A percentile compares a stretch with the other conserved stretches of the same genome.
Evolutionary conservation across 2,329 filamentous ascomycete species (phyloP).

Genomic region (Capronia coronata): DNA sequence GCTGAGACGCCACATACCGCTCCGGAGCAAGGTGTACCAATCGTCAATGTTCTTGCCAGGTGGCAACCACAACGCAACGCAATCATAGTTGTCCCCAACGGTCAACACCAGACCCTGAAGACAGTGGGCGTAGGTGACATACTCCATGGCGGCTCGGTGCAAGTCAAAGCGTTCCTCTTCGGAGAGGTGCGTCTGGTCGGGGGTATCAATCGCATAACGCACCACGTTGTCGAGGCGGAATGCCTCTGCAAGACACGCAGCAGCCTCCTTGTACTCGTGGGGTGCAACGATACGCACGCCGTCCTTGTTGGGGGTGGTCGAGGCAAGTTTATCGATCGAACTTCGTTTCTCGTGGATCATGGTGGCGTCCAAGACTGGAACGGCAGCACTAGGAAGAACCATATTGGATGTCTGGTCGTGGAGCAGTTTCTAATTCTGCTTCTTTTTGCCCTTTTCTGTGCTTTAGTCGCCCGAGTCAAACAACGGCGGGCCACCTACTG

Average conservation of each 20-base stretch:
- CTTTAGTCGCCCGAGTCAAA: slow-evolving; percentile 21
- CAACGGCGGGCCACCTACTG: slow-evolving; percentile 24
- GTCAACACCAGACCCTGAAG: slow-evolving; percentile 67
- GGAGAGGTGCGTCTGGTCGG: slow-evolving; percentile 57
- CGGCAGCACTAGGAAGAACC: slow-evolving; percentile 26
- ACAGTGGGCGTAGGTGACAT: slow-evolving; percentile 68
- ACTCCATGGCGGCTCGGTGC: slow-evolving; percentile 70
- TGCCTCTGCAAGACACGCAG: slow-evolving; percentile 65
- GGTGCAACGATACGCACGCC: slow-evolving; percentile 58
- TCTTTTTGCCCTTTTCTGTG: slow-evolving; percentile 3
- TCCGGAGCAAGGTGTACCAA: slow-evolving; percentile 63
- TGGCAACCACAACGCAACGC: slow-evolving; percentile 73
- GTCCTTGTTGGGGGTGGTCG: slow-evolving; percentile 41
- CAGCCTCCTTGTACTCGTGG: slow-evolving; percentile 64
- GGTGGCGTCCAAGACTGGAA: slow-evolving; percentile 25
- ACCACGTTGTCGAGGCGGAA: slow-evolving; percentile 70
- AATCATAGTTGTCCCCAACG: slow-evolving; percentile 68
- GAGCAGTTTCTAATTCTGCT: slow-evolving; percentile 13
- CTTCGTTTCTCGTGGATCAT: slow-evolving; percentile 25
- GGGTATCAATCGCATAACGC: slow-evolving; percentile 61
- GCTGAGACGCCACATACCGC: slow-evolving; percentile 69
- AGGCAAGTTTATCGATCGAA: slow-evolving; percentile 14
- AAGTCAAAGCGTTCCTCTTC: slow-evolving; percentile 67
- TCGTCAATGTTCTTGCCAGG: slow-evolving; percentile 68
- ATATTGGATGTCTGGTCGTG: slow-evolving; percentile 21